Percentiles rank a stretch among this genome's conserved stretches.
These are phyloP conservation scores for Helichrysum umbraculigerum DNA, from an alignment of 129 eudicot genomes.

Conservation along the genomic window DNA sequence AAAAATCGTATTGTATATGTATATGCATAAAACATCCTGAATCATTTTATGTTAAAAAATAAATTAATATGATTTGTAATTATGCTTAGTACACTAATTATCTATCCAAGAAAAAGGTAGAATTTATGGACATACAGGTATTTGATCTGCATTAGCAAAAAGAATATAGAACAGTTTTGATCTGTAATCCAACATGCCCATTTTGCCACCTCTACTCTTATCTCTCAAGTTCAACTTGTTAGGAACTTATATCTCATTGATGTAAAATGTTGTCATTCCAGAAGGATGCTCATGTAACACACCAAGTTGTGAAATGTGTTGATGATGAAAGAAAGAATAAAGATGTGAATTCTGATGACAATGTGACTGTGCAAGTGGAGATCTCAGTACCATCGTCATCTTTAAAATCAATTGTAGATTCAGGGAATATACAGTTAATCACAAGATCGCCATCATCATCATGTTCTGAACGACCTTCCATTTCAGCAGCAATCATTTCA, in stretches of 20 bases:
- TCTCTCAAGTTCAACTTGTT: constrained; percentile 46
- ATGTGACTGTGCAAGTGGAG: constrained; percentile 31
- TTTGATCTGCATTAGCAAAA: no score
- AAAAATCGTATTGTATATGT: background rate
- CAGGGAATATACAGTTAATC: constrained; percentile 29
- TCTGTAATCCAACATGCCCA: background rate
- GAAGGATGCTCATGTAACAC: constrained; percentile 48
- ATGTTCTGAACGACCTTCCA: constrained; percentile 26
- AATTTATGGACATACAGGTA: background rate
- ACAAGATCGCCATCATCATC: constrained; percentile 27
- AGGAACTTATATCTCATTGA: constrained; percentile 69
- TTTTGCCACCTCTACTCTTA: constrained; percentile 34
- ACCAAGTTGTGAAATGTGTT: background rate
- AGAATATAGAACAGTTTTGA: background rate
- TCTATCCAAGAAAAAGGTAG: background rate
- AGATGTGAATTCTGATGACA: constrained; percentile 13
- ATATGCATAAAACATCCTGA: background rate
- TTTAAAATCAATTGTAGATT: constrained; percentile 35
- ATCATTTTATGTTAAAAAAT: background rate
- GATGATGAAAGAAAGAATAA: constrained; percentile 31
- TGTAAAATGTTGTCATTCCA: constrained; percentile 69
- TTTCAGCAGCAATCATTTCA: constrained; percentile 35
- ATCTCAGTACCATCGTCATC: constrained; percentile 32
- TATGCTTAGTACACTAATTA: background rate
- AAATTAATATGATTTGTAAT: background rate